These are phyloP conservation scores for Chaetomium fimeti DNA, from an alignment of 495 filamentous ascomycete species.

Conservation along the genomic window DNA sequence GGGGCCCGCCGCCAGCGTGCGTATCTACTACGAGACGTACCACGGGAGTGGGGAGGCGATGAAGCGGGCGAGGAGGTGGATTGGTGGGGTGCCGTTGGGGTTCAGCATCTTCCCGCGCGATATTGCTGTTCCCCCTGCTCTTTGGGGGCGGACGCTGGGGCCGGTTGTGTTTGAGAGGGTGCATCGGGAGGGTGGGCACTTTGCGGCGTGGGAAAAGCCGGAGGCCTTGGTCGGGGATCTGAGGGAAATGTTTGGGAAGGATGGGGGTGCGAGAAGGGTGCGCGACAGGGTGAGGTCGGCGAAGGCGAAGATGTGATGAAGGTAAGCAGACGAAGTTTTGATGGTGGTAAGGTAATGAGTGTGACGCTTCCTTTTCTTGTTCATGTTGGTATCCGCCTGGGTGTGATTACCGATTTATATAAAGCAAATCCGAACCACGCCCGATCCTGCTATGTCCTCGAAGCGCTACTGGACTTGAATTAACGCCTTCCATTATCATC, in stretches of 20 bases:
- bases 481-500: no score
- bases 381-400: no score
- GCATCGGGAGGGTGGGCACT: neutral
- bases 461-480: no score
- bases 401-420: no score
- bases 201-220: conserved; percentile 5
- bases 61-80: neutral
- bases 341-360: no score
- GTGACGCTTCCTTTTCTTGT: no score
- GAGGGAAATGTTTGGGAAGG: conserved; percentile 5
- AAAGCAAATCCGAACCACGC: no score
- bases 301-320: conserved; percentile 30
- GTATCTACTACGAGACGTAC: conserved; percentile 4
- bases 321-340: neutral
- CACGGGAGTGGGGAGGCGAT: neutral
- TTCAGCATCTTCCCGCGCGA: conserved; percentile 1
- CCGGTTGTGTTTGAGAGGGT: conserved; percentile 5
- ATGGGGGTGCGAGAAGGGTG: neutral
- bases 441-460: no score
- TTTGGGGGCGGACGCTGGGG: conserved; percentile 2
- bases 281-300: no score
- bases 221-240: conserved; percentile 1
- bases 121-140: neutral
- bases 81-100: conserved; percentile 1
- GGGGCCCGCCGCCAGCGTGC: neutral